Base-by-base conservation (phyloP, 106 monocot genomes). In the Acorus calamus region DNA sequence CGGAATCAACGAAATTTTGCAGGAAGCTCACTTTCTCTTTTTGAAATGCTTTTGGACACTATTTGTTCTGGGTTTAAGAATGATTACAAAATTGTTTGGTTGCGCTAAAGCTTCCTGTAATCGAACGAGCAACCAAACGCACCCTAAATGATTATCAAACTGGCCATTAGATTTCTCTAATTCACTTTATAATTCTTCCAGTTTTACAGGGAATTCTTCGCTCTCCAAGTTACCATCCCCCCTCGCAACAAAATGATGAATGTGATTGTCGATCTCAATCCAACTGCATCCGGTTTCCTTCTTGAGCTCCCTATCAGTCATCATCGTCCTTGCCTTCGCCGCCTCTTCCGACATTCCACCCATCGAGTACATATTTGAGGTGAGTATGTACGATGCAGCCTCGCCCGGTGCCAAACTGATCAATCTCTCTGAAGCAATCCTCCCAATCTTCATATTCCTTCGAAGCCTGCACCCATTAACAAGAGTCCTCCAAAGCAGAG, bases 281-380 rank as follows among this genome's bases (percentile, higher is more conserved):
- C 70, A 70, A 50, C 70, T 70, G 8, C 45, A 53, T 6, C 70
- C 70, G 12, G 52, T 7, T 46, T 70, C 70, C 12, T 70, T 70
- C 8, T 44, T 70, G 8, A 70, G 14, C 47, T 52, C 53, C 53
- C 61, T 51, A 2, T 53, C 13, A 9, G 28, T 59, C 60, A 70
- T 52, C n/a, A 7, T 47, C 5, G 54, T 45, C 14, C 70, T 70
- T 10, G 61, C 11, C 7, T 61, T 8, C n/a, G 52, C 49, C n/a
- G 60, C 61, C 28, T 61, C 60, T 53, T 52, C 70, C 51, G 12
- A 49, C 60, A 59, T 52, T 46, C 70, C 70, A 61, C 59, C 51
- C 14, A 61, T 11, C 0, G 70, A 59, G 42, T 61, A 70, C 70
- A 61, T 42, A 49, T 61, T 70, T 8, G 52, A 50, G 45, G 14